Conservation (phyloP, 768 basidiomycete species). For the Phylloporus rhodoxanthus region DNA sequence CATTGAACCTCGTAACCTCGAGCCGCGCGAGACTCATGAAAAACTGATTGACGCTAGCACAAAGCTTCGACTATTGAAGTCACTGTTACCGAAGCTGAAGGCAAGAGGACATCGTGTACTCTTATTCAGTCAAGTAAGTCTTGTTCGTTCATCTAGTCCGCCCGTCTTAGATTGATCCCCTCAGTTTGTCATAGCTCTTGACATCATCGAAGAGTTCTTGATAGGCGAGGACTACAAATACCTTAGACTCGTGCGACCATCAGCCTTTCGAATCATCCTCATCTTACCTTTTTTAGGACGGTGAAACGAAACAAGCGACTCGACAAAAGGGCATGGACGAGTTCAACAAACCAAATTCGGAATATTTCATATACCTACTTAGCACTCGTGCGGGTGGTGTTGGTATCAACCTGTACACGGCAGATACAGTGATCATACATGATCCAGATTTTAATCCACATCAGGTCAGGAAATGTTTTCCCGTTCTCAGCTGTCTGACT, state of each 20-base stretch:
- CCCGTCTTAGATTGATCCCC: not conserved
- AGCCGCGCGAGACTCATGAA: constrained; percentile 58
- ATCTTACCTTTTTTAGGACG: constrained; percentile 54
- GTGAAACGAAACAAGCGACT: constrained; percentile 75
- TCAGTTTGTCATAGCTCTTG: constrained; percentile 82
- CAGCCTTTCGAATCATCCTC: constrained; percentile 3
- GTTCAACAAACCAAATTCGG: constrained; percentile 84
- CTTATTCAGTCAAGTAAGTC: constrained; percentile 80
- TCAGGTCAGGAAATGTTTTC: constrained; percentile 46
- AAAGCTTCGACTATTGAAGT: constrained; percentile 76
- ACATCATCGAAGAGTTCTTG: constrained; percentile 87
- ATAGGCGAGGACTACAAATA: constrained; percentile 74
- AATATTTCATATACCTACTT: constrained; percentile 85
- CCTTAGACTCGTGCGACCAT: constrained; percentile 58
- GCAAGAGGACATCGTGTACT: constrained; percentile 83
- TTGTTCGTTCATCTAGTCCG: not conserved
- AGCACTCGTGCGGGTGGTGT: constrained; percentile 93
- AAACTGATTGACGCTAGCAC: constrained; percentile 78
- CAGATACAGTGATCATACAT: constrained; percentile 89
- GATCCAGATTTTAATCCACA: constrained; percentile 99
- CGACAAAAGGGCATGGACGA: constrained; percentile 94
- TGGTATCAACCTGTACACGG: constrained; percentile 86
- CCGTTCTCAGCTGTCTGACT: constrained; percentile 6
- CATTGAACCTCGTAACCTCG: constrained; percentile 67
- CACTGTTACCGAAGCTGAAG: constrained; percentile 76